Percentiles rank a stretch among this genome's conserved stretches.
phyloP scores from a whole-genome alignment of 495 filamentous ascomycete genomes.

The Opeltia flavorubescens region DNA sequence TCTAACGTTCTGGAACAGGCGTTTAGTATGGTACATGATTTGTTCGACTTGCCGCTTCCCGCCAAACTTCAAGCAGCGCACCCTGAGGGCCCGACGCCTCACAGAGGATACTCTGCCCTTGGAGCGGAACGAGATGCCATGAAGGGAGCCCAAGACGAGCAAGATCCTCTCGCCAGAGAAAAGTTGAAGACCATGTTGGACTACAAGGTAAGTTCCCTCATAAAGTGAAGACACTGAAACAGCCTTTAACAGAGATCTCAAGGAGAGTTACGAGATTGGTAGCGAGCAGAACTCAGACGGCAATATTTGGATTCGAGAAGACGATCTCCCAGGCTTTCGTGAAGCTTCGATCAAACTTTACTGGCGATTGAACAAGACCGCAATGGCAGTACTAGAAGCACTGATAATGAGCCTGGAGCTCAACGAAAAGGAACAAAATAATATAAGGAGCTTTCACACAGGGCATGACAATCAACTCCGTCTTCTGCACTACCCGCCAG shows the following conservation, averaged over 20 bases:
- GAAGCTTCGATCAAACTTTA: conserved; percentile 44
- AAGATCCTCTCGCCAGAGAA: no score
- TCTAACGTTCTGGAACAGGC: no score
- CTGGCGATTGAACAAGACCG: conserved; percentile 33
- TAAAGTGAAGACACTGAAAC: neutral
- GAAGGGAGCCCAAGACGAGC: no score
- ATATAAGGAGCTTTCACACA: conserved; percentile 38
- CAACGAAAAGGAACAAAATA: conserved; percentile 32
- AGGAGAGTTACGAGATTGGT: conserved; percentile 58
- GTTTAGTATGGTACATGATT: no score
- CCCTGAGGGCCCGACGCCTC: neutral
- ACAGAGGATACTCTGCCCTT: no score
- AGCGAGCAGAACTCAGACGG: conserved; percentile 38
- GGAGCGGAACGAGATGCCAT: no score
- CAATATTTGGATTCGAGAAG: conserved; percentile 51
- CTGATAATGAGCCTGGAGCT: conserved; percentile 41
- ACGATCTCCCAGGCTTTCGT: conserved; percentile 43
- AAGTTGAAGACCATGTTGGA: no score
- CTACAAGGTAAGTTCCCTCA: no score
- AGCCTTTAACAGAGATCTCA: neutral
- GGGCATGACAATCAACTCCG: conserved; percentile 49
- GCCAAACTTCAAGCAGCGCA: neutral
- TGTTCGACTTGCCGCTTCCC: no score
- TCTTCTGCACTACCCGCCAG: conserved; percentile 50
- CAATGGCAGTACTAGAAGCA: conserved; percentile 33